A percentile compares a stretch with the other conserved stretches of the same genome.
Conservation (phyloP, 176 grass and related monocot genomes). For the Eragrostis nindensis region DNA sequence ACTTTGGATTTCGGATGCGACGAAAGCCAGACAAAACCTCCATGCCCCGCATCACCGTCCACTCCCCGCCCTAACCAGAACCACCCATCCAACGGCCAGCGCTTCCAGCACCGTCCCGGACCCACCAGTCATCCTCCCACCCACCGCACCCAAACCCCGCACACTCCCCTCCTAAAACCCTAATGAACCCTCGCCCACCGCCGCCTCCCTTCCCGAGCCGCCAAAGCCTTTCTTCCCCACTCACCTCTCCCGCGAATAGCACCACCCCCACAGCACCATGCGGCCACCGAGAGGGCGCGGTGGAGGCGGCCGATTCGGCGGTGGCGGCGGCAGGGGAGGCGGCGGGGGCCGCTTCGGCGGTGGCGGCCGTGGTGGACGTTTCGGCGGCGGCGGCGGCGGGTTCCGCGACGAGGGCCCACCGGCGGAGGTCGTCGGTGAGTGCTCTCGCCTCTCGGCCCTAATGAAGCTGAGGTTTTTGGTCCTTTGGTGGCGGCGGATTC, state of each 20-base stretch:
- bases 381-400: slow-evolving; percentile 62
- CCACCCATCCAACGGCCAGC: slow-evolving; percentile 32
- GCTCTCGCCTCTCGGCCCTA: not conserved
- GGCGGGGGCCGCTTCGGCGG: slow-evolving; percentile 54
- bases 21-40: not conserved
- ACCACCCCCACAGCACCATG: slow-evolving; percentile 46
- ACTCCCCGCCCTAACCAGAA: not conserved
- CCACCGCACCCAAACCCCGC: slow-evolving; percentile 37
- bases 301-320: slow-evolving; percentile 47
- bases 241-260: not conserved
- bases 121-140: slow-evolving; percentile 22
- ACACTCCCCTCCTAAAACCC: slow-evolving; percentile 41
- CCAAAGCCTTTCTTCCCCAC: slow-evolving; percentile 21
- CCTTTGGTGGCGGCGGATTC: not conserved
- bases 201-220: slow-evolving; percentile 44
- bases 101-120: not conserved
- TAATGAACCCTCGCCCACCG: slow-evolving; percentile 50
- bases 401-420: slow-evolving; percentile 94
- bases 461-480: not conserved
- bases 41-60: slow-evolving; percentile 8
- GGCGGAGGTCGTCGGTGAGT: slow-evolving; percentile 83
- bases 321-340: slow-evolving; percentile 45
- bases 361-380: slow-evolving; percentile 67
- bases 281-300: slow-evolving; percentile 88
- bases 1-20: not conserved